These are phyloP conservation scores for Amanita rubescens DNA, from an alignment of 768 basidiomycete species.

Conservation along the genomic window DNA sequence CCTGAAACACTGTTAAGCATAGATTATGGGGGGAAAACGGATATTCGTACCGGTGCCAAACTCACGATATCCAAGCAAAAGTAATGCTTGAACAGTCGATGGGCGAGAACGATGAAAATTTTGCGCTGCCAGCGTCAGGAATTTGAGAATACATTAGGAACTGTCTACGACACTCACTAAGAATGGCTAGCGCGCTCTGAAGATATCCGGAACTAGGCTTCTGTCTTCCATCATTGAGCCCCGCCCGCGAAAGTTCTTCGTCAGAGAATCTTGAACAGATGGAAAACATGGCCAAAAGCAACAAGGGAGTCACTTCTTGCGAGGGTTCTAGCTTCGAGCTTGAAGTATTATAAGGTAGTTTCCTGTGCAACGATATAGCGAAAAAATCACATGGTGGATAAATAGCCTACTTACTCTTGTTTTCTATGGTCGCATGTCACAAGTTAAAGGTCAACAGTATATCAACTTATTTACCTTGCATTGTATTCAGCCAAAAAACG, in stretches of 20 bases:
- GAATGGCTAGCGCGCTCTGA: slow-evolving; percentile 49
- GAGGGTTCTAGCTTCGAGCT: slow-evolving; percentile 35
- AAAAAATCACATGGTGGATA: neutral
- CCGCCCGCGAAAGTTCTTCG: slow-evolving; percentile 32
- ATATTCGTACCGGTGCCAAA: slow-evolving; percentile 56
- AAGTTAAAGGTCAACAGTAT: neutral
- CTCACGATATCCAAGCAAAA: slow-evolving; percentile 77
- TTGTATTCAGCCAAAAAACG: slow-evolving; percentile 62
- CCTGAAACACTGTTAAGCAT: slow-evolving; percentile 22
- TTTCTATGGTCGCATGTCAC: neutral
- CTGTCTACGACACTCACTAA: slow-evolving; percentile 38
- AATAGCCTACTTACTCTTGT: neutral
- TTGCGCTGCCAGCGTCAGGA: slow-evolving; percentile 33
- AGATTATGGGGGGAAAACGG: neutral
- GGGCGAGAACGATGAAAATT: slow-evolving; percentile 61
- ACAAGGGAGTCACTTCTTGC: slow-evolving; percentile 57
- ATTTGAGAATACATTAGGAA: neutral
- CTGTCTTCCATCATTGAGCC: slow-evolving; percentile 45
- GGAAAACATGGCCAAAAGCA: slow-evolving; percentile 77
- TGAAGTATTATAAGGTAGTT: slow-evolving; percentile 3
- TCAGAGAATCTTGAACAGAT: slow-evolving; percentile 68
- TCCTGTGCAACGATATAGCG: neutral
- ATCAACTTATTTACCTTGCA: slow-evolving; percentile 29
- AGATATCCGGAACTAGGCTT: slow-evolving; percentile 63
- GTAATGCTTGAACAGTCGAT: slow-evolving; percentile 73